These are phyloP conservation scores for Boletus sensibilis DNA, from an alignment of 768 basidiomycete species.

Conservation along the genomic window DNA sequence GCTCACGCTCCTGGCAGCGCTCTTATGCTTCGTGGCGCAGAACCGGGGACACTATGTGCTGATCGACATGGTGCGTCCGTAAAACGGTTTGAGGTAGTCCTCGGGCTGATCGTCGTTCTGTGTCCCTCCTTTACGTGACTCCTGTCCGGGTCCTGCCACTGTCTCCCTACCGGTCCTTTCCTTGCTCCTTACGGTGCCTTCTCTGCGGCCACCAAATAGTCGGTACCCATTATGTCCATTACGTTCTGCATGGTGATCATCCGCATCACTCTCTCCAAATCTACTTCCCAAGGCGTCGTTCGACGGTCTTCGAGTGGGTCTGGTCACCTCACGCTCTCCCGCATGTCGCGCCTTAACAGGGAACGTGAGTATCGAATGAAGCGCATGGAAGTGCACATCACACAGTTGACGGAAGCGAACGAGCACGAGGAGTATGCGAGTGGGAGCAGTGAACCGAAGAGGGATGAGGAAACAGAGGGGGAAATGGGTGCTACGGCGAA, in stretches of 20 bases:
- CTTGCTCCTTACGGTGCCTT: neutral
- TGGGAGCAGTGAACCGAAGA: neutral
- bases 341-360: neutral
- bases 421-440: neutral
- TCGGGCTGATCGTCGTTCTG: neutral
- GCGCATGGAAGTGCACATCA: neutral
- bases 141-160: neutral
- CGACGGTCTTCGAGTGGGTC: neutral
- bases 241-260: neutral
- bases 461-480: neutral
- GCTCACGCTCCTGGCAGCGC: constrained; percentile 19
- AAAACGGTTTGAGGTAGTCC: neutral
- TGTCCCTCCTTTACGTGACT: neutral
- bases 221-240: neutral
- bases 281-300: neutral
- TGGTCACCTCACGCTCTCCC: neutral
- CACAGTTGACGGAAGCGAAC: neutral
- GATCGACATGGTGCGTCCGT: constrained; percentile 20
- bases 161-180: neutral
- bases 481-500: neutral
- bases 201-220: neutral
- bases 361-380: neutral
- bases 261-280: neutral
- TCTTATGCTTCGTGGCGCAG: constrained; percentile 23
- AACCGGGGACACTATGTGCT: constrained; percentile 22